Evolutionary conservation across 495 filamentous ascomycete genomes (phyloP), one percentile per base, ranked within the genome.

Genomic region (Penicillium lividum): DNA sequence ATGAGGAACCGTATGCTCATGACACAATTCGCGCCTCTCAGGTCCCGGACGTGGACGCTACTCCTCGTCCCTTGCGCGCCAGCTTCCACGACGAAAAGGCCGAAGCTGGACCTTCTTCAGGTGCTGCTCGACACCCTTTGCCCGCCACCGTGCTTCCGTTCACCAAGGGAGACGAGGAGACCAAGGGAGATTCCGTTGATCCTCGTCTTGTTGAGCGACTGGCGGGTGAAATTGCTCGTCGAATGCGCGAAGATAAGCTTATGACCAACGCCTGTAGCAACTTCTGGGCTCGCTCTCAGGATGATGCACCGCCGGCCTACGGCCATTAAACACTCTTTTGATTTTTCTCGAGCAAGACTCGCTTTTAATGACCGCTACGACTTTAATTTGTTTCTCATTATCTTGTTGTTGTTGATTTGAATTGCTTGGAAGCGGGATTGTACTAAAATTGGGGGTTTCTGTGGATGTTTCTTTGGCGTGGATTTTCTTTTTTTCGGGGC

Each of bases 181-280:
- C 69, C 28, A 75, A 77, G 15, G 82, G 38, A 15, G 38, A 85
- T 16, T 85, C 91, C 16, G 75, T 96, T 31, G 89, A 96, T 61
- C 88, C 92, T 68, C 89, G 89, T 0, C 92, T 93, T 84, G 87
- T 97, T 62, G 88, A 88, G 77, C 92, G 92, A 75, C 89, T 98
- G 73, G 93, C 93, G 6, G 84, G 84, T 46, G 93, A 98, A 73
- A 92, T 97, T 46, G 91, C 91, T 42, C 82, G 88, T 62, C 88
- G 89, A 29, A 88, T 93, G 60, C 86, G 92, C 55, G 90, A 96
- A 50, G 83, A 91, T 66, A 86, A 86, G 62, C 38, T 76, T 51
- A 66, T 72, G 56, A 60, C 56, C 48, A 77, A 63, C 22, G 57
- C 68, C 13, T 76, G 73, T 54, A 71, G 67, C 53, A 66, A 68